Evolutionary conservation across 257 asterid genomes (phyloP).

Genomic region (Haberlea rhodopensis): DNA sequence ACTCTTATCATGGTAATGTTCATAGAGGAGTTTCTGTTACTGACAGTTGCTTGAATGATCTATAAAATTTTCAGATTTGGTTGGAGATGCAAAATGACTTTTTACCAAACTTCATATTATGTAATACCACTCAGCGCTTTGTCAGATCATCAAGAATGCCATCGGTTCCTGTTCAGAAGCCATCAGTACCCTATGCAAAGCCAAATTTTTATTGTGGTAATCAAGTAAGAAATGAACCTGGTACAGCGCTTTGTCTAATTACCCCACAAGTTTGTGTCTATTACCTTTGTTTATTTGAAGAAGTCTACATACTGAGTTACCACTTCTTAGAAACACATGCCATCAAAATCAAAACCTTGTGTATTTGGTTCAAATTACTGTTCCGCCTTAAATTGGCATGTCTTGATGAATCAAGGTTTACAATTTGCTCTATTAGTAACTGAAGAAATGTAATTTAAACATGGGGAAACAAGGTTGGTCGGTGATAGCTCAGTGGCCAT

Average conservation of each 20-base stretch:
- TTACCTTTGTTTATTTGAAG: slow-evolving; percentile 10
- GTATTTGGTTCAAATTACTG: neutral
- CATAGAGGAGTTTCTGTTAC: slow-evolving; percentile 16
- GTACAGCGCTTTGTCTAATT: slow-evolving; percentile 8
- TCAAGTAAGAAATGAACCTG: slow-evolving; percentile 59
- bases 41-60: slow-evolving; percentile 31
- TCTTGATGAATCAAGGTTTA: too few species aligned
- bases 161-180: slow-evolving; percentile 77
- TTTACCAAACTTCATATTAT: slow-evolving; percentile 86
- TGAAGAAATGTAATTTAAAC: neutral
- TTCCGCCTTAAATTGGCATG: neutral
- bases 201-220: slow-evolving; percentile 91
- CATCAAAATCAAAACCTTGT: neutral
- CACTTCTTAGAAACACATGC: too few species aligned
- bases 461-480: neutral
- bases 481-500: neutral
- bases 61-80: slow-evolving; percentile 69
- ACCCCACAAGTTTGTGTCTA: slow-evolving; percentile 16
- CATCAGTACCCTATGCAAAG: slow-evolving; percentile 87
- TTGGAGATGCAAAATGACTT: slow-evolving; percentile 97
- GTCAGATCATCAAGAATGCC: slow-evolving; percentile 86
- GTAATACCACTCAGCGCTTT: slow-evolving; percentile 97
- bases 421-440: neutral
- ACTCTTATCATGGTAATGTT: neutral
- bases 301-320: neutral